Evolutionary conservation across 2,329 filamentous ascomycete species (phyloP).

Genomic region (Periconia macrospinosa): DNA sequence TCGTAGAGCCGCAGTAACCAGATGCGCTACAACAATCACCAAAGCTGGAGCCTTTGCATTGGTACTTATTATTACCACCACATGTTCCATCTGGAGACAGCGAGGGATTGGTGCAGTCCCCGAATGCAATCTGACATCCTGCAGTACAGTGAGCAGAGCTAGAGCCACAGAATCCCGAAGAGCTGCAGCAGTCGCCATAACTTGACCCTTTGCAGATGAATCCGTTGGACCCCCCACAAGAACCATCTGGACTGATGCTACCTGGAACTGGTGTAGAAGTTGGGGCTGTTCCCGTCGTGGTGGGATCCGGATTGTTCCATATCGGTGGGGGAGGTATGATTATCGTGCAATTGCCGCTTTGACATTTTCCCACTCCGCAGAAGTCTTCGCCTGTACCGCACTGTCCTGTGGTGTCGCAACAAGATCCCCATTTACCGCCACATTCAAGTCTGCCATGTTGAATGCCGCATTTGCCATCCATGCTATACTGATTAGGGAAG

Average conservation of each 20-base stretch:
- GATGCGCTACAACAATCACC: slow-evolving; percentile 17
- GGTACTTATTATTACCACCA: slow-evolving; percentile 10
- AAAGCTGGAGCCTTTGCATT: slow-evolving; percentile 12
- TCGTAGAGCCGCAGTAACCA: slow-evolving; percentile 15
- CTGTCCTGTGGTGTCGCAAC: slow-evolving; percentile 5
- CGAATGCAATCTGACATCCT: slow-evolving; percentile 18
- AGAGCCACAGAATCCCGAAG: slow-evolving; percentile 3
- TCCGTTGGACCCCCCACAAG: slow-evolving; percentile 6
- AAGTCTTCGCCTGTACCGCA: slow-evolving; percentile 14
- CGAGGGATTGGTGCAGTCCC: slow-evolving; percentile 3
- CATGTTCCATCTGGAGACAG: slow-evolving; percentile 14
- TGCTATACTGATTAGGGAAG: slow-evolving; percentile 3
- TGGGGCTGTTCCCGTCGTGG: background rate
- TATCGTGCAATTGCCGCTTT: slow-evolving; percentile 14
- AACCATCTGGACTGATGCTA: slow-evolving; percentile 9
- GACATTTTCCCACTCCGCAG: slow-evolving; percentile 11
- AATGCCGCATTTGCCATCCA: slow-evolving; percentile 12
- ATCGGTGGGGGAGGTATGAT: background rate
- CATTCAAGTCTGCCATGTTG: slow-evolving; percentile 10
- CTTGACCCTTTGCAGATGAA: slow-evolving; percentile 7
- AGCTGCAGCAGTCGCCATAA: slow-evolving; percentile 7
- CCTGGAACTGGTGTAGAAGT: slow-evolving; percentile 1
- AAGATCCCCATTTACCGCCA: slow-evolving; percentile 16
- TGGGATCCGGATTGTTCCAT: background rate
- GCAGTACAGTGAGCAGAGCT: slow-evolving; percentile 16